A percentile compares a stretch with the other conserved stretches of the same genome.
Conservation (phyloP, 306 rosid species). For the Prosopis cineraria region DNA sequence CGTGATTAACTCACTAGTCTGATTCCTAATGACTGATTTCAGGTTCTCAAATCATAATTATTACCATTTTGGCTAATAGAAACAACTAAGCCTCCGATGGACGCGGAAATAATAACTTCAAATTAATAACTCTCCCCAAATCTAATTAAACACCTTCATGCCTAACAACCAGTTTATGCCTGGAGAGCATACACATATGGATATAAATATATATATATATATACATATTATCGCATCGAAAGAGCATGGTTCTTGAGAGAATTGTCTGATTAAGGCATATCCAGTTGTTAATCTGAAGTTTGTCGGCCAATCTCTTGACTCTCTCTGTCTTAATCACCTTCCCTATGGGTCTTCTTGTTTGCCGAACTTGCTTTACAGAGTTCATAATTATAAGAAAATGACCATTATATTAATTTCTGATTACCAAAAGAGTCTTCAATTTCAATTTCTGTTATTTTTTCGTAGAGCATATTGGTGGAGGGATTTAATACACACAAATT, state of each 20-base stretch:
- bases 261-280: constrained; percentile 30
- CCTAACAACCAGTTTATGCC: constrained; percentile 50
- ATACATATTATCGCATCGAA: constrained; percentile 2
- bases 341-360: constrained; percentile 32
- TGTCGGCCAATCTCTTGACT: constrained; percentile 56
- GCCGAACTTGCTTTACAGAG: background rate
- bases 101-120: constrained; percentile 6
- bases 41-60: constrained; percentile 26
- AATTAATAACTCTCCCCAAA: background rate
- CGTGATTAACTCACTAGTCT: constrained; percentile 47
- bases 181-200: constrained; percentile 35
- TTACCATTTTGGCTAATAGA: background rate
- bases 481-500: too few relatives aligned
- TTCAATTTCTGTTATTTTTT: background rate
- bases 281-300: constrained; percentile 35
- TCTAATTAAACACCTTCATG: background rate
- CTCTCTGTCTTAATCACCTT: constrained; percentile 35
- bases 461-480: too few relatives aligned
- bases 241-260: constrained; percentile 3
- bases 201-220: too few relatives aligned
- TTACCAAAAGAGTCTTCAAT: background rate
- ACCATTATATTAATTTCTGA: background rate
- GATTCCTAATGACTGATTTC: background rate
- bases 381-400: background rate
- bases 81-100: constrained; percentile 18